Evolutionary conservation across 2,329 filamentous ascomycete species (phyloP).

Genomic region (Verticillium longisporum): DNA sequence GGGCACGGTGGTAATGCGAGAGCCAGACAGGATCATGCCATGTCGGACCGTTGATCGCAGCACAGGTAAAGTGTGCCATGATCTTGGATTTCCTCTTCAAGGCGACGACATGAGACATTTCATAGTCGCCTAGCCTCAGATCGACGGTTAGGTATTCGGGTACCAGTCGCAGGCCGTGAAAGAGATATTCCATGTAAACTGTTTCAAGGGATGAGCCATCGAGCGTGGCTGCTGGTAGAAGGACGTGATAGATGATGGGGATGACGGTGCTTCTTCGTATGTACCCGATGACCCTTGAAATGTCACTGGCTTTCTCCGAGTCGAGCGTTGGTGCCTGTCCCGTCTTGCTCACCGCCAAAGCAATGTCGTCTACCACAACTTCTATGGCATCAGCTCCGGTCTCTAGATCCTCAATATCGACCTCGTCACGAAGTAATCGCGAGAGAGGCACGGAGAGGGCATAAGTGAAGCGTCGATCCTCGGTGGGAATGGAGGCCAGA

Average conservation of each 20-base stretch:
- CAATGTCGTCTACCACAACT: constrained; percentile 42
- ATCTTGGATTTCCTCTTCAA: constrained; percentile 51
- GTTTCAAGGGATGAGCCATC: constrained; percentile 16
- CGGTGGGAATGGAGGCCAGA: constrained; percentile 52
- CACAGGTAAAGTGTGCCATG: constrained; percentile 48
- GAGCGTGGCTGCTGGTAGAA: constrained; percentile 20
- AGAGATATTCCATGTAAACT: constrained; percentile 48
- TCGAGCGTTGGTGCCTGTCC: constrained; percentile 9
- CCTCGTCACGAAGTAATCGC: constrained; percentile 41
- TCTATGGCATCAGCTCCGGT: constrained; percentile 63
- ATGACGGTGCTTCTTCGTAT: constrained; percentile 57
- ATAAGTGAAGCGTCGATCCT: constrained; percentile 59
- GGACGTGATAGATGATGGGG: constrained; percentile 49
- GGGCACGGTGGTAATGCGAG: constrained; percentile 51
- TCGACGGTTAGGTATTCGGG: constrained; percentile 60
- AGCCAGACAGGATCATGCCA: constrained; percentile 54
- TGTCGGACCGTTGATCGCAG: constrained; percentile 30
- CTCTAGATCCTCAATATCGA: constrained; percentile 59
- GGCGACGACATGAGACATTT: constrained; percentile 42
- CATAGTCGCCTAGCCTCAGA: constrained; percentile 44
- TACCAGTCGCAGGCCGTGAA: constrained; percentile 53
- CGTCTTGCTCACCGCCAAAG: constrained; percentile 7
- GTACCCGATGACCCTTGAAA: constrained; percentile 52
- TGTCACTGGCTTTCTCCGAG: constrained; percentile 34
- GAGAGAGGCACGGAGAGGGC: constrained; percentile 57